Percentiles rank a stretch among this genome's conserved stretches.
These are phyloP conservation scores for Apiotrichum montevideense DNA, from an alignment of 1,284 basidiomycete species.

Conservation along the genomic window DNA sequence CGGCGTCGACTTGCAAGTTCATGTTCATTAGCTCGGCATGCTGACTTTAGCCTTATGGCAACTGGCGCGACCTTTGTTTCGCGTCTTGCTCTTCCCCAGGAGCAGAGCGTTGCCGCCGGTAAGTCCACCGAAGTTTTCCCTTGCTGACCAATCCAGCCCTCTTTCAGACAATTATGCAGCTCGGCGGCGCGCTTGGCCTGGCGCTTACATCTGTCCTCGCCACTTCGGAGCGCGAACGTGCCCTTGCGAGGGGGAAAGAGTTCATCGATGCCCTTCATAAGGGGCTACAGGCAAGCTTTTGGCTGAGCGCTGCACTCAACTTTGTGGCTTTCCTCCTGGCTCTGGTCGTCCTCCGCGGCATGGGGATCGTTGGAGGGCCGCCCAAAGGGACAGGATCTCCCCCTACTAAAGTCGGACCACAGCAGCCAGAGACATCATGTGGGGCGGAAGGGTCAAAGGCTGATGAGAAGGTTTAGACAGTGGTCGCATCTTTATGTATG, in stretches of 20 bases:
- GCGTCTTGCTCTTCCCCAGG: constrained; percentile 58
- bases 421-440: too few relatives aligned
- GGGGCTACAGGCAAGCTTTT: constrained; percentile 38
- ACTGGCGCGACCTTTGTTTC: constrained; percentile 66
- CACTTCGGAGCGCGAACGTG: constrained; percentile 12
- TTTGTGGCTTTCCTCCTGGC: constrained; percentile 28
- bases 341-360: constrained; percentile 21
- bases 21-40: background rate
- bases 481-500: too few relatives aligned
- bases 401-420: too few relatives aligned
- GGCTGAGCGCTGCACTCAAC: constrained; percentile 31
- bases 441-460: too few relatives aligned
- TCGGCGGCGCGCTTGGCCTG: constrained; percentile 64
- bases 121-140: background rate
- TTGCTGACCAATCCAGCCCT: constrained; percentile 45
- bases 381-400: background rate
- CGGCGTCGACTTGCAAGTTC: constrained; percentile 59
- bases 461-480: too few relatives aligned
- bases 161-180: constrained; percentile 42
- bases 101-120: constrained; percentile 63
- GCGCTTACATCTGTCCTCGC: constrained; percentile 66
- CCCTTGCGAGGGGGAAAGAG: constrained; percentile 12
- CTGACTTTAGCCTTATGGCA: constrained; percentile 53
- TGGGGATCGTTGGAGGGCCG: constrained; percentile 21
- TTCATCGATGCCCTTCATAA: constrained; percentile 17